Conservation (phyloP, 2,329 filamentous ascomycete species). For the Curvularia hawaiiensis region DNA sequence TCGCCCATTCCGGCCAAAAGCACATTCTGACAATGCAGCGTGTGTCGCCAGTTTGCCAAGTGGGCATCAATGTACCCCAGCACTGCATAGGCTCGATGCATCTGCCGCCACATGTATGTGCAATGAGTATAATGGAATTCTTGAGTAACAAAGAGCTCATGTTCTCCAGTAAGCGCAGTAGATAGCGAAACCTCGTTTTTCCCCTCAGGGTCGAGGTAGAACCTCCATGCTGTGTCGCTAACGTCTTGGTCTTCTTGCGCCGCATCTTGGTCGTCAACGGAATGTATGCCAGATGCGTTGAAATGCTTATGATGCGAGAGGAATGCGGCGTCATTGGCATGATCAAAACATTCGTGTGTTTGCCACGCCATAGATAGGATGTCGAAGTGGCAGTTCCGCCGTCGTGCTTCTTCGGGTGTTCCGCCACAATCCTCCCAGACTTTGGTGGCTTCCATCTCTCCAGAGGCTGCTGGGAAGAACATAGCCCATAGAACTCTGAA, state of each 20-base stretch:
- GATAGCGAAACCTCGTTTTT: background rate
- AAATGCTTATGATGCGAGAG: background rate
- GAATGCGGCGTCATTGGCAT: background rate
- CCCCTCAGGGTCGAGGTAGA: background rate
- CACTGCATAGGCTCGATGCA: background rate
- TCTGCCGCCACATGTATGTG: background rate
- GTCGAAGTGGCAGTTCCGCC: background rate
- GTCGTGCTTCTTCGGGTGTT: background rate
- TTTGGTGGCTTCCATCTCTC: background rate
- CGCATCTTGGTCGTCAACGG: background rate
- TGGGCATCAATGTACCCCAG: background rate
- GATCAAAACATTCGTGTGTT: background rate
- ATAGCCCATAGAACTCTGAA: background rate
- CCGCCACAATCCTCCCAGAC: background rate
- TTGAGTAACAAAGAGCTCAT: background rate
- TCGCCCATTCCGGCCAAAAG: background rate
- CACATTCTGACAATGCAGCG: background rate
- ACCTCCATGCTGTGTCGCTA: background rate
- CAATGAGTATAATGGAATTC: constrained; percentile 1
- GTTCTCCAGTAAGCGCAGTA: background rate
- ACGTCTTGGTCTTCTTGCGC: background rate
- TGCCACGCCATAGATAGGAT: background rate
- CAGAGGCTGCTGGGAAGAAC: background rate
- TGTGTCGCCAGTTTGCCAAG: background rate
- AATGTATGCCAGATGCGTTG: background rate